phyloP scores from a whole-genome alignment of 805 yeast genomes.

The Metschnikowia kunwiensis region DNA sequence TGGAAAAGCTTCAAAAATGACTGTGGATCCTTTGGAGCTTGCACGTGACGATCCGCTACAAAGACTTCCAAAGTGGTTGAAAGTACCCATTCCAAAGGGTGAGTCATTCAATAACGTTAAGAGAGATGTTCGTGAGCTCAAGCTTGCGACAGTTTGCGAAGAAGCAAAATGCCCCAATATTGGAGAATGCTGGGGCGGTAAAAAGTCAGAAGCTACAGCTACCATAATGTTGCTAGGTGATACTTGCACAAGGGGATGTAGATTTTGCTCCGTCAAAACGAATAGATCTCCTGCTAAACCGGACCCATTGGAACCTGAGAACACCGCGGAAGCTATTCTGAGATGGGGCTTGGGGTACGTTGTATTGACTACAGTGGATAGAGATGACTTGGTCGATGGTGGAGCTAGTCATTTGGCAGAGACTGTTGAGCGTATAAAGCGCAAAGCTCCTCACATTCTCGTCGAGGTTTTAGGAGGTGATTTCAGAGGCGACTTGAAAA shows the following conservation, averaged over 20 bases:
- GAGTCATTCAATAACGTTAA: conserved; percentile 75
- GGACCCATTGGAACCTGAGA: conserved; percentile 96
- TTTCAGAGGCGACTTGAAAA: conserved; percentile 83
- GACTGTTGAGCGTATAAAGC: conserved; percentile 80
- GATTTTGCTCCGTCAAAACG: conserved; percentile 96
- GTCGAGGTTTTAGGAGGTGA: conserved; percentile 96
- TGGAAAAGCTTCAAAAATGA: conserved; percentile 70
- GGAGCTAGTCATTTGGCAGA: conserved; percentile 89
- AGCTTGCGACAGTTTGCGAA: conserved; percentile 93
- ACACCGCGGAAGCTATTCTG: conserved; percentile 94
- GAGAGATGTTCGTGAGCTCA: conserved; percentile 81
- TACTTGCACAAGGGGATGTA: conserved; percentile 98
- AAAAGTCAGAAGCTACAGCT: conserved; percentile 89
- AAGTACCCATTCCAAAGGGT: conserved; percentile 97
- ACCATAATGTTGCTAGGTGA: conserved; percentile 98
- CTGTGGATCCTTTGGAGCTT: conserved; percentile 72
- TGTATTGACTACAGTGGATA: conserved; percentile 93
- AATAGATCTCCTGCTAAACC: conserved; percentile 81
- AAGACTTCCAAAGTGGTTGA: conserved; percentile 88
- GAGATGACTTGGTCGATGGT: conserved; percentile 92
- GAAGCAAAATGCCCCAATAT: conserved; percentile 99
- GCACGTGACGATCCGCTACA: conserved; percentile 67
- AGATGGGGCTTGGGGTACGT: conserved; percentile 99
- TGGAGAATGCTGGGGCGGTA: conserved; percentile 99
- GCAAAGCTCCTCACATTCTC: conserved; percentile 83